phyloP scores from a whole-genome alignment of 2,329 filamentous ascomycete genomes.

The Lachnellula cervina region DNA sequence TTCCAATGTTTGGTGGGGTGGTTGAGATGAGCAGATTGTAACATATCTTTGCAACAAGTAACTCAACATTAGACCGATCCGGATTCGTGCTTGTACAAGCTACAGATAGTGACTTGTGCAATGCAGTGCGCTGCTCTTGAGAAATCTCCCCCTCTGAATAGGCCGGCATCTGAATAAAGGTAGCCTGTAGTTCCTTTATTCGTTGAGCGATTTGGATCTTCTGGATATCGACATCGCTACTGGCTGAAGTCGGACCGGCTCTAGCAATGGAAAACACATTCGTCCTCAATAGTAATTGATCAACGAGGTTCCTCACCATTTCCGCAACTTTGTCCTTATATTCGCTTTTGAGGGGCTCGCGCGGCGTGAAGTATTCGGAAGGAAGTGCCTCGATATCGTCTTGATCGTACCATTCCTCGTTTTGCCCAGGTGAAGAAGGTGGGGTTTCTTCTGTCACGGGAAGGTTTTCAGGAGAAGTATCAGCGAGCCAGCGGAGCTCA shows the following conservation, averaged over 20 bases:
- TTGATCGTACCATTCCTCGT: conserved; percentile 8
- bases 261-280: conserved; percentile 6
- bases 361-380: conserved; percentile 4
- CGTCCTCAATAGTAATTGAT: conserved; percentile 15
- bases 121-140: conserved; percentile 12
- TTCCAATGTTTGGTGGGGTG: conserved; percentile 60
- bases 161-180: conserved; percentile 16
- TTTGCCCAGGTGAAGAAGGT: not conserved
- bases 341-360: conserved; percentile 18
- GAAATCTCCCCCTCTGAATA: conserved; percentile 15
- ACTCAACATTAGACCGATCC: conserved; percentile 17
- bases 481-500: not conserved
- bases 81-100: conserved; percentile 15
- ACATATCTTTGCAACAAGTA: conserved; percentile 38
- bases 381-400: conserved; percentile 3
- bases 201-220: conserved; percentile 15
- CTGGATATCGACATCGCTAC: conserved; percentile 2
- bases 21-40: conserved; percentile 63
- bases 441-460: not conserved
- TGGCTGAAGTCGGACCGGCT: not conserved
- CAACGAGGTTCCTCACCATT: conserved; percentile 22
- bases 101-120: conserved; percentile 21
- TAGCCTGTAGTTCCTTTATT: conserved; percentile 14
- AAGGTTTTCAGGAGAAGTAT: not conserved
- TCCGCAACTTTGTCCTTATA: conserved; percentile 22